Percentiles rank a stretch among this genome's conserved stretches.
Conservation (phyloP, 1,139 yeast genomes). For the Sugiyamaella xylanicola region DNA sequence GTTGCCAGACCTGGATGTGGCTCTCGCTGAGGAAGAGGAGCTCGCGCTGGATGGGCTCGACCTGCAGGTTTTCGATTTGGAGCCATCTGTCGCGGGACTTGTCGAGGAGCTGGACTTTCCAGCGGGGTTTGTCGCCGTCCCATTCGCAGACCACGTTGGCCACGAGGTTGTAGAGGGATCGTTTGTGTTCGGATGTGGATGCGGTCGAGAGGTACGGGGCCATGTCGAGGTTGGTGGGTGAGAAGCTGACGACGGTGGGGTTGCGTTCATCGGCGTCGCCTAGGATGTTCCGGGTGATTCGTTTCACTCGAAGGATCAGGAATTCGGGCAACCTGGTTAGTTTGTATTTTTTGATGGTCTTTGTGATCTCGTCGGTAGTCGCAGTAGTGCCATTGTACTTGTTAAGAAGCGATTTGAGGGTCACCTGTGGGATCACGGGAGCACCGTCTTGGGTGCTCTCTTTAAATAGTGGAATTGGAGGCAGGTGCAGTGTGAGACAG, state of each 20-base stretch:
- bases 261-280: conserved; percentile 50
- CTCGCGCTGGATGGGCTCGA: conserved; percentile 55
- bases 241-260: conserved; percentile 66
- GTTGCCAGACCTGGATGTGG: conserved; percentile 70
- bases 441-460: conserved; percentile 43
- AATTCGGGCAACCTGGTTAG: conserved; percentile 55
- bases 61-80: conserved; percentile 55
- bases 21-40: conserved; percentile 64
- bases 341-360: conserved; percentile 45
- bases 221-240: conserved; percentile 50
- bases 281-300: conserved; percentile 46
- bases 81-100: conserved; percentile 54
- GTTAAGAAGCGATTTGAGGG: conserved; percentile 49
- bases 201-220: conserved; percentile 37
- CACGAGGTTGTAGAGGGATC: conserved; percentile 49
- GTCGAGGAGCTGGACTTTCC: conserved; percentile 58
- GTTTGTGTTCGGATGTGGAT: conserved; percentile 7
- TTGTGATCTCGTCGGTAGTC: conserved; percentile 34
- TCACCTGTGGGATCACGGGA: conserved; percentile 55
- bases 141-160: conserved; percentile 56
- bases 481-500: conserved; percentile 60
- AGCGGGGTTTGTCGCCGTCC: conserved; percentile 35
- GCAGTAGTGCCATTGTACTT: conserved; percentile 50
- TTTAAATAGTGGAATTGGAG: conserved; percentile 58
- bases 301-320: conserved; percentile 58